Evolutionary conservation across 805 yeast genomes (phyloP).

Genomic region (Ogataea neopini): DNA sequence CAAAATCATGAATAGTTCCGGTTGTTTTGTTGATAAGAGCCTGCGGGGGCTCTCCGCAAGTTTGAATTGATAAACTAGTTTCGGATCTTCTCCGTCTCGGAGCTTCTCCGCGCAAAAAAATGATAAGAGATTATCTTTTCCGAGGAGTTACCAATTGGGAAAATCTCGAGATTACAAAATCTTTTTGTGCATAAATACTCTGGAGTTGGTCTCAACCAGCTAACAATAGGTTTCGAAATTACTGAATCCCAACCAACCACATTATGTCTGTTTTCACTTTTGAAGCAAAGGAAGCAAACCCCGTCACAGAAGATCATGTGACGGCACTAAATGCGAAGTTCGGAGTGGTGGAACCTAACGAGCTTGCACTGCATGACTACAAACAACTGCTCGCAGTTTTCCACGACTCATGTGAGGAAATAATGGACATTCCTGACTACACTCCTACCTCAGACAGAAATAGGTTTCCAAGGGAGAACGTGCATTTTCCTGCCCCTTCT

Average conservation of each 20-base stretch:
- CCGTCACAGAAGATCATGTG: conserved; percentile 26
- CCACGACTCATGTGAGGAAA: conserved; percentile 28
- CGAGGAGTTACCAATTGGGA: conserved; percentile 1
- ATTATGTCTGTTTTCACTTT: conserved; percentile 34
- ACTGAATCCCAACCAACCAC: background rate
- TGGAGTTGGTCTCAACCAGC: background rate
- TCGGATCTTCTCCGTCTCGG: conserved; percentile 6
- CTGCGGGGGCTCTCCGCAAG: background rate
- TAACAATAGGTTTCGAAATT: background rate
- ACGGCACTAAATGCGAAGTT: conserved; percentile 15
- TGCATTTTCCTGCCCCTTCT: conserved; percentile 25
- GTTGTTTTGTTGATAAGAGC: background rate
- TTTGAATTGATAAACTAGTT: background rate
- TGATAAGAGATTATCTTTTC: background rate
- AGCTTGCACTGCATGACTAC: conserved; percentile 24
- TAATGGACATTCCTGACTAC: conserved; percentile 33
- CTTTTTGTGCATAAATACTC: background rate
- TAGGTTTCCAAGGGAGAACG: conserved; percentile 35
- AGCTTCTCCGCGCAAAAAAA: conserved; percentile 8
- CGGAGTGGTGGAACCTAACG: conserved; percentile 20
- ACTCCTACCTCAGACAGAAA: conserved; percentile 30
- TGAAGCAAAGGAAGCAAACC: conserved; percentile 22
- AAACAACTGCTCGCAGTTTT: conserved; percentile 30
- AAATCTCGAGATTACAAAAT: conserved; percentile 1
- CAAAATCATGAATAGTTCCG: too few species aligned